Evolutionary conservation across 169 alveolate species (phyloP).

Genomic region (Plasmodium gallinaceum): DNA sequence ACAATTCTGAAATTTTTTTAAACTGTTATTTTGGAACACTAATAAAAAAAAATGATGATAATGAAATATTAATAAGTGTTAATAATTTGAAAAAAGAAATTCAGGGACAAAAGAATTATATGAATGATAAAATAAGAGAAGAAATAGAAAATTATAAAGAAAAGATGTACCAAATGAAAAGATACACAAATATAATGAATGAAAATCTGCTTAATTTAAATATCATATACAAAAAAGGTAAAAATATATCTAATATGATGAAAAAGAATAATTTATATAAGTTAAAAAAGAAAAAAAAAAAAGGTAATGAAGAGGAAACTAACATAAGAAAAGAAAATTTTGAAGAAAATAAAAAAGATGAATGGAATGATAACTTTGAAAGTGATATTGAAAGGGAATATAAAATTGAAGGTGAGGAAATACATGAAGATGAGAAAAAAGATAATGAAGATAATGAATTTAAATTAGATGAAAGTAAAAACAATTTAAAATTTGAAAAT

Average conservation of each 20-base stretch:
- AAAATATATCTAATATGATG: not conserved
- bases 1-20: slow-evolving; percentile 11
- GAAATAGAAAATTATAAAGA: slow-evolving; percentile 25
- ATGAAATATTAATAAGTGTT: slow-evolving; percentile 12
- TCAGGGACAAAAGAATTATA: slow-evolving; percentile 1
- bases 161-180: not conserved
- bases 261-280: not conserved
- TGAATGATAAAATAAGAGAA: slow-evolving; percentile 25
- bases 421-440: not conserved
- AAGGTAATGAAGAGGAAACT: not conserved
- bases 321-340: not conserved
- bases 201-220: not conserved
- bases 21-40: slow-evolving; percentile 21
- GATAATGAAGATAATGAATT: not conserved
- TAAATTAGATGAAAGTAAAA: not conserved
- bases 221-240: not conserved
- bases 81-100: slow-evolving; percentile 1
- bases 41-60: slow-evolving; percentile 4
- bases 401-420: not conserved
- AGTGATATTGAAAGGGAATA: not conserved
- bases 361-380: not conserved
- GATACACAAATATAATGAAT: not conserved
- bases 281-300: not conserved
- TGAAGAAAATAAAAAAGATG: slow-evolving; percentile 1
- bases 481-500: slow-evolving; percentile 4